Conservation (phyloP, 176 grass and related monocot genomes). For the Aegilops longissima region DNA sequence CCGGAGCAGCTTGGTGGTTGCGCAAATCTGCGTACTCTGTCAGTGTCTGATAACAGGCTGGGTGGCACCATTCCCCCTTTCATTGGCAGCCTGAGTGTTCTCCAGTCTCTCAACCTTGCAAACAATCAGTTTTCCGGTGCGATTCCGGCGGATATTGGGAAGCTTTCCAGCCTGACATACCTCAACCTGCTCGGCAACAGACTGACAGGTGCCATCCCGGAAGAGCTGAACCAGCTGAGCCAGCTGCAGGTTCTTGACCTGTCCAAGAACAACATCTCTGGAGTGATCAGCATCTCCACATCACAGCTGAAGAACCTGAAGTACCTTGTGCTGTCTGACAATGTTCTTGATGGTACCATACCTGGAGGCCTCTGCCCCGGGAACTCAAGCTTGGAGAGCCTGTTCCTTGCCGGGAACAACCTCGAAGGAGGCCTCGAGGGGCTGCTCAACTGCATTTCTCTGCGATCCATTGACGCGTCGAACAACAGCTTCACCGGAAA, state of each 20-base stretch:
- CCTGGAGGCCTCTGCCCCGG: conserved; percentile 36
- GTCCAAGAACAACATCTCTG: conserved; percentile 78
- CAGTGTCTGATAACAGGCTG: conserved; percentile 55
- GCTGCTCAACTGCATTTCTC: conserved; percentile 46
- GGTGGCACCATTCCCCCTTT: conserved; percentile 57
- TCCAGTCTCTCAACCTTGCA: conserved; percentile 69
- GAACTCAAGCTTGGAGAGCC: conserved; percentile 58
- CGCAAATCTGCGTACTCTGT: conserved; percentile 43
- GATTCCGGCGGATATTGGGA: conserved; percentile 52
- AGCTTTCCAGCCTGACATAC: conserved; percentile 56
- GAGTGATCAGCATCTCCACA: conserved; percentile 53
- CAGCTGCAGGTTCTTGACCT: conserved; percentile 68
- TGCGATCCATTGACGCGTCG: conserved; percentile 62
- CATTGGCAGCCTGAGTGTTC: conserved; percentile 44
- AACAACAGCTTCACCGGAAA: conserved; percentile 72
- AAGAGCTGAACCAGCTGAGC: conserved; percentile 61
- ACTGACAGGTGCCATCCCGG: conserved; percentile 57
- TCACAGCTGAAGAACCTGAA: conserved; percentile 52
- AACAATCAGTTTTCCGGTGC: conserved; percentile 57
- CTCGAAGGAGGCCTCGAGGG: conserved; percentile 53
- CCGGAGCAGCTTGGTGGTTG: conserved; percentile 60
- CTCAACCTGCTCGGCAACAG: conserved; percentile 83
- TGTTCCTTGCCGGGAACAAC: conserved; percentile 64
- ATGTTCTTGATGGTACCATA: conserved; percentile 64
- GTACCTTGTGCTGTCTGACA: conserved; percentile 73